phyloP scores from a whole-genome alignment of 2,329 filamentous ascomycete genomes.

The Thielaviopsis euricoi region DNA sequence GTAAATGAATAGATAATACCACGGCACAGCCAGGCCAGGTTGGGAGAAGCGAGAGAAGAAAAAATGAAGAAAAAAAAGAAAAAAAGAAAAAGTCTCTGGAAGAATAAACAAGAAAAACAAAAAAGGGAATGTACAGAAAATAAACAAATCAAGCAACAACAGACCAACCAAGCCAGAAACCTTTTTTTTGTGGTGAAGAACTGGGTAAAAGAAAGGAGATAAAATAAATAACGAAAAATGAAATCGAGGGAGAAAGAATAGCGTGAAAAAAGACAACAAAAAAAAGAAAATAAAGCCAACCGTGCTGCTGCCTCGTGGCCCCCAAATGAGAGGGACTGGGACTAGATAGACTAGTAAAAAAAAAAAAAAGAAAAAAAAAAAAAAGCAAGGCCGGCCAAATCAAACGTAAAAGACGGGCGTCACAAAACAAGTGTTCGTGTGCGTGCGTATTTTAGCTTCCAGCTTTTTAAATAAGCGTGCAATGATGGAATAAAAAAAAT shows the following conservation, averaged over 20 bases:
- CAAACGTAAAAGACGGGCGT: background rate
- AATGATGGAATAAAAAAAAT: too few species aligned
- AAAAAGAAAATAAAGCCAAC: background rate
- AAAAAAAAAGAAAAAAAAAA: too few species aligned
- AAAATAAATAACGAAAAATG: background rate
- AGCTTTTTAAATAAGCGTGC: too few species aligned
- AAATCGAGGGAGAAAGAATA: background rate
- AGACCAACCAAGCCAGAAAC: background rate
- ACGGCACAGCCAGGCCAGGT: background rate
- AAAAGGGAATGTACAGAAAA: background rate
- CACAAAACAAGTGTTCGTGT: constrained; percentile 1
- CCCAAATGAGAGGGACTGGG: constrained; percentile 2
- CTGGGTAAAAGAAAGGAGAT: constrained; percentile 1
- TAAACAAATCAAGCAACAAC: background rate
- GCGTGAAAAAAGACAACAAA: background rate
- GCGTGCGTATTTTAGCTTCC: background rate
- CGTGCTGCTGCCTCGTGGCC: background rate
- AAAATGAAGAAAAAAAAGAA: background rate
- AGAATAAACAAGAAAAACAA: too few species aligned
- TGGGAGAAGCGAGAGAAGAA: background rate
- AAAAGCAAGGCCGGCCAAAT: background rate
- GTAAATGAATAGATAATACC: background rate
- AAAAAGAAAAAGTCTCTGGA: background rate
- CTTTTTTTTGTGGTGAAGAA: background rate
- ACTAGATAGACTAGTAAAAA: background rate